These are phyloP conservation scores for Trebouxia sp. DNA, from an alignment of 139 green algal species.

Conservation along the genomic window DNA sequence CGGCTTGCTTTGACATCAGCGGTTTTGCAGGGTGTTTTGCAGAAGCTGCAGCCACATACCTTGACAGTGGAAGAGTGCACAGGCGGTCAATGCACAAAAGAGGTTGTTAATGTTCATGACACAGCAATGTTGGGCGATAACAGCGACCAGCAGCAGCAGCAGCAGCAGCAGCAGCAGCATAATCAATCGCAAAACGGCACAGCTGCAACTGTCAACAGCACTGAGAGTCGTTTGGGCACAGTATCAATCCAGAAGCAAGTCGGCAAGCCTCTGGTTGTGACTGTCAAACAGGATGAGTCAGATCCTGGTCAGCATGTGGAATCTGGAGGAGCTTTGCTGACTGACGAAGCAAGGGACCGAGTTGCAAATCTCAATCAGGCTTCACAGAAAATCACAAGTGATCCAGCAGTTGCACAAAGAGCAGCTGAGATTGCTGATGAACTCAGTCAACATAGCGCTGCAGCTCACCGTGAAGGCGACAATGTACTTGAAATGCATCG, in stretches of 20 bases:
- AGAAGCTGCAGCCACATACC: neutral
- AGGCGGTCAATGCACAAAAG: neutral
- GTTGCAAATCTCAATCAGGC: neutral
- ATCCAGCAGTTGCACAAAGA: neutral
- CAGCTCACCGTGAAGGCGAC: neutral
- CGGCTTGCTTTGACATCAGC: too few relatives aligned
- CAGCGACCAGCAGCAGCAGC: neutral
- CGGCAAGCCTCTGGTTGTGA: neutral
- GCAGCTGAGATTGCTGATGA: constrained; percentile 4
- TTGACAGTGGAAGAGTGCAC: neutral
- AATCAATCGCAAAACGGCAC: neutral
- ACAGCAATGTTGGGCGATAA: constrained; percentile 5
- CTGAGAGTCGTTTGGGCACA: neutral
- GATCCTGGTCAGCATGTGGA: neutral
- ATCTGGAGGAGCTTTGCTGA: constrained; percentile 5
- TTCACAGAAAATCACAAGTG: neutral
- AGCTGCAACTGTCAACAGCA: neutral
- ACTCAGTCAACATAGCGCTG: neutral
- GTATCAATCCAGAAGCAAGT: constrained; percentile 3
- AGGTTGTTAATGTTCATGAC: constrained; percentile 5
- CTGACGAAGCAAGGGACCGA: neutral
- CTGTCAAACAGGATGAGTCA: constrained; percentile 8
- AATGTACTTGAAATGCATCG: constrained; percentile 11
- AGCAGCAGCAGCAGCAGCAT: neutral
- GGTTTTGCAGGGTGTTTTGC: constrained; percentile 1